A percentile compares a stretch with the other conserved stretches of the same genome.
phyloP scores from a whole-genome alignment of 2,329 filamentous ascomycete genomes.

The Chaetomiaceae sp. region DNA sequence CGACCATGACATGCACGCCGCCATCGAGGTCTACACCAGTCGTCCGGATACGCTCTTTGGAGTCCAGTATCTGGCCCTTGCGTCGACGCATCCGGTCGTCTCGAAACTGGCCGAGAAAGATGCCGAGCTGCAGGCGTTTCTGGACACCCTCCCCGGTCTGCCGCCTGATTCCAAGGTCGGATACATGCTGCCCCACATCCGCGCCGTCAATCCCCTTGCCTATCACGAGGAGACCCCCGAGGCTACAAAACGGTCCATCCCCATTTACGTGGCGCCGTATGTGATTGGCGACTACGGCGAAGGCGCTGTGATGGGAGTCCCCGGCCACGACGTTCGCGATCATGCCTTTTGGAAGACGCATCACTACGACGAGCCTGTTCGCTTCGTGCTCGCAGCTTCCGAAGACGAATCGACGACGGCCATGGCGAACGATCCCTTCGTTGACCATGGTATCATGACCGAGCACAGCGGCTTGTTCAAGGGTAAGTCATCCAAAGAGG shows the following conservation, averaged over 20 bases:
- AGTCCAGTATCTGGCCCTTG: slow-evolving; percentile 78
- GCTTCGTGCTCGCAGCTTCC: slow-evolving; percentile 55
- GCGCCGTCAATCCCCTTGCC: slow-evolving; percentile 62
- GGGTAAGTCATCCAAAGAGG: slow-evolving; percentile 59
- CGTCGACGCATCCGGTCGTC: slow-evolving; percentile 67
- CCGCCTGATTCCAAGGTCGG: slow-evolving; percentile 59
- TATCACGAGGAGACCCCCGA: slow-evolving; percentile 48
- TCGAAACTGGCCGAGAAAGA: slow-evolving; percentile 54
- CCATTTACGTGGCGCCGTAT: slow-evolving; percentile 78
- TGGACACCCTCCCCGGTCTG: slow-evolving; percentile 56
- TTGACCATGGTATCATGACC: slow-evolving; percentile 64
- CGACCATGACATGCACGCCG: slow-evolving; percentile 37
- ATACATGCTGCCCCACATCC: slow-evolving; percentile 58
- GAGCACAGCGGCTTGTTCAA: slow-evolving; percentile 59
- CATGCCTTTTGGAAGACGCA: slow-evolving; percentile 76
- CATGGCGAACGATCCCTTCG: slow-evolving; percentile 50
- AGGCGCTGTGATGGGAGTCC: slow-evolving; percentile 88
- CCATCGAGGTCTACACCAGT: slow-evolving; percentile 75
- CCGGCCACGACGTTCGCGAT: slow-evolving; percentile 76
- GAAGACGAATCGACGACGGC: slow-evolving; percentile 43
- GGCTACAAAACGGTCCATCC: slow-evolving; percentile 54
- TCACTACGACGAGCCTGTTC: slow-evolving; percentile 53
- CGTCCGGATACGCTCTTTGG: slow-evolving; percentile 83
- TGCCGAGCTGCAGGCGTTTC: slow-evolving; percentile 59
- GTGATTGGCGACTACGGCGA: slow-evolving; percentile 82